Conservation (phyloP, 2,329 filamentous ascomycete genomes). For the Neonectria sp. region DNA sequence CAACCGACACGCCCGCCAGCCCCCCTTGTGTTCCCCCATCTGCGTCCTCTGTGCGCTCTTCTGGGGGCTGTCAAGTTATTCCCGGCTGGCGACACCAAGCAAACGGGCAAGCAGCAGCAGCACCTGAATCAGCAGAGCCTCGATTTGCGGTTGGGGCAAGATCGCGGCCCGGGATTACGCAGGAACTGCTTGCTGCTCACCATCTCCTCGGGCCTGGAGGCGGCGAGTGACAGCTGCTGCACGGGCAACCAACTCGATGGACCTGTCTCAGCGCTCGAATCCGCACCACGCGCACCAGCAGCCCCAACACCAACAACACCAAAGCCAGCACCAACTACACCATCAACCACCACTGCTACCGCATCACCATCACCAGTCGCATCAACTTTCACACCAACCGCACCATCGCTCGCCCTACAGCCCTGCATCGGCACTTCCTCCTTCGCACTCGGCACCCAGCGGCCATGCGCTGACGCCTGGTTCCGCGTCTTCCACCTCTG, state of each 20-base stretch:
- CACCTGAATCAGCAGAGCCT: constrained; percentile 16
- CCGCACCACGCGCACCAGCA: constrained; percentile 44
- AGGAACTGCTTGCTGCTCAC: constrained; percentile 27
- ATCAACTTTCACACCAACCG: constrained; percentile 35
- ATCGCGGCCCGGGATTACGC: constrained; percentile 18
- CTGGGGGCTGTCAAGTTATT: constrained; percentile 13
- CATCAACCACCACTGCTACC: constrained; percentile 37
- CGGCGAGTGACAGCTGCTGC: constrained; percentile 27
- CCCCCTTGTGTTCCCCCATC: constrained; percentile 11
- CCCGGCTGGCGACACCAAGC: constrained; percentile 31
- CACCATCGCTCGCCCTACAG: constrained; percentile 41
- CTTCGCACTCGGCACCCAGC: constrained; percentile 36
- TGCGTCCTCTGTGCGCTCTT: constrained; percentile 7
- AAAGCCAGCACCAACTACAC: constrained; percentile 31
- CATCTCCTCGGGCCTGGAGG: constrained; percentile 21
- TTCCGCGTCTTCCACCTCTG: constrained; percentile 44
- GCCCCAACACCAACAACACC: constrained; percentile 35
- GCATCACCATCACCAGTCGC: constrained; percentile 32
- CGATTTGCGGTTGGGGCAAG: constrained; percentile 4
- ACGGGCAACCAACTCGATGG: constrained; percentile 41
- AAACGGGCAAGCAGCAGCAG: neutral
- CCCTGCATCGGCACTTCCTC: constrained; percentile 30
- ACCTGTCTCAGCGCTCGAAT: constrained; percentile 48
- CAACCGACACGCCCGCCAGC: constrained; percentile 24
- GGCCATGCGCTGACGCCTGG: constrained; percentile 45